Percentiles rank a stretch among this genome's conserved stretches.
Conservation (phyloP, 176 grass and related monocot genomes). For the Triticum dicoccoides region DNA sequence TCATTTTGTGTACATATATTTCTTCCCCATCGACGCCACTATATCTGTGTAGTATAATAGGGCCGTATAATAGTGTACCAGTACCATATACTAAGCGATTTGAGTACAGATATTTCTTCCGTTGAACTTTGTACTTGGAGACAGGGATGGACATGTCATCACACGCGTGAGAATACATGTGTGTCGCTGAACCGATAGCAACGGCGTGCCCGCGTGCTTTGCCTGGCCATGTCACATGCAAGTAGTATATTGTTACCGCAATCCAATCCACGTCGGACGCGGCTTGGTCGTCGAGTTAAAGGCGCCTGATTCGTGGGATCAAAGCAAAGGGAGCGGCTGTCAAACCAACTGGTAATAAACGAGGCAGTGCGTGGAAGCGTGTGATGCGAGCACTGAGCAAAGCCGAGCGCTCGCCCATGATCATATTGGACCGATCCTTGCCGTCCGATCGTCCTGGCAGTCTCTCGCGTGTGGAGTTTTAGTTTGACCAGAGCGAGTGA, state of each 20-base stretch:
- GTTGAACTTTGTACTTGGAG: background rate
- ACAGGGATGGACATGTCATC: too few relatives aligned
- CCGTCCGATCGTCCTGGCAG: background rate
- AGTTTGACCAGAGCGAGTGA: background rate
- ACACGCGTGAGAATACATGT: too few relatives aligned
- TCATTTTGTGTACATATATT: too few relatives aligned
- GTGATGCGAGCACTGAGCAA: background rate
- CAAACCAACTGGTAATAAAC: background rate
- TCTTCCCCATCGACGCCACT: too few relatives aligned
- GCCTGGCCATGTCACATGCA: background rate
- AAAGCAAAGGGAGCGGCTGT: too few relatives aligned
- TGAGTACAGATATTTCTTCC: background rate
- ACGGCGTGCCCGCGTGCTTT: background rate
- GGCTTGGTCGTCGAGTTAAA: background rate
- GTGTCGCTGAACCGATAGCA: background rate
- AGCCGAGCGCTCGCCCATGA: background rate
- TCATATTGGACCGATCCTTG: background rate
- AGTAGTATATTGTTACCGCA: background rate
- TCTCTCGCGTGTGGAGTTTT: background rate
- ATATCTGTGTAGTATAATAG: too few relatives aligned
- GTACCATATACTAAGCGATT: background rate
- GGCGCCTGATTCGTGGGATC: background rate
- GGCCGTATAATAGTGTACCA: too few relatives aligned
- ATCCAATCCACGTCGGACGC: background rate
- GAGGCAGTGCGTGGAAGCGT: background rate